Evolutionary conservation across 768 basidiomycete species (phyloP), one percentile per base, ranked within the genome.

Genomic region (Termitomyces sp.): DNA sequence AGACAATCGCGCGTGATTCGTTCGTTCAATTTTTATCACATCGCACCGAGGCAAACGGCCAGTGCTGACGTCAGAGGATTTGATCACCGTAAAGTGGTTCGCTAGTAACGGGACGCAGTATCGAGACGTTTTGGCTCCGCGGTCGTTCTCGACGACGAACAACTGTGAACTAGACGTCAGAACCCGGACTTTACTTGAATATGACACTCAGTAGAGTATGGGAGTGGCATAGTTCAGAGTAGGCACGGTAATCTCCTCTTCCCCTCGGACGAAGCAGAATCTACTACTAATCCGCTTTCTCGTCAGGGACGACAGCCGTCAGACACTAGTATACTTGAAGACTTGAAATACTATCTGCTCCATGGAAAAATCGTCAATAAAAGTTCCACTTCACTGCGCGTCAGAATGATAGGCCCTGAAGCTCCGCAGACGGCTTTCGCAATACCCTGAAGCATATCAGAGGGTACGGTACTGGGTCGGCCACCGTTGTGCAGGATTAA

Each of bases 211-310:
- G 36, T 26, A 48, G 50, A 42, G 56, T 55, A 57, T 53, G 58
- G 59, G 34, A 63, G 56, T 47, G 12, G 53, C 30, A 53, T 53
- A 33, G 53, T 52, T 56, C 6, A 44, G 56, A 43, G 27, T n/a
- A 34, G 42, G 20, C 13, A 26, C 40, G 8, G 37, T 51, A 26
- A 18, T 42, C 26, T 32, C 44, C 30, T 12, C 20, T 32, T 24
- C 48, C 55, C 56, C 59, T 63, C 59, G 62, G 62, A 63, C 44
- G 56, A 60, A 57, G 59, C 40, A 36, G 32, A 26, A 46, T 55
- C 40, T 26, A 53, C 43, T 27, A 51, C 22, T 39, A 57, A 54
- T 49, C 32, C 4, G 30, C 20, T n/a, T 30, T 53, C 7, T 33
- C 14, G 7, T 34, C 53, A 24, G 33, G 20, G 10, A 20, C 26